Base-by-base conservation (phyloP, 108 stramenopile species). In the Pinguiococcus pyrenoidosus region DNA sequence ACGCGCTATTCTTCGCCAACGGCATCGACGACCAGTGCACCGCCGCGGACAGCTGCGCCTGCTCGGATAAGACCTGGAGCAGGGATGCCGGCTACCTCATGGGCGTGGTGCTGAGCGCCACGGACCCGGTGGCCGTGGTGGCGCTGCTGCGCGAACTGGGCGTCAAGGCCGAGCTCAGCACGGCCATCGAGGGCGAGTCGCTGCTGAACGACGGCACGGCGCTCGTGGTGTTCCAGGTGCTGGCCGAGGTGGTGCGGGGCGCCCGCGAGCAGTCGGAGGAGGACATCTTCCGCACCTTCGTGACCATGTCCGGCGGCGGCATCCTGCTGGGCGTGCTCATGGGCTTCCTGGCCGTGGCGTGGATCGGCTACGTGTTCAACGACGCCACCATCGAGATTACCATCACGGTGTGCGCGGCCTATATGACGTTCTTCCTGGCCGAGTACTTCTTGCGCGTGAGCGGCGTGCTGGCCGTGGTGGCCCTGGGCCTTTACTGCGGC, bases 61-160 rank as follows among this genome's bases (percentile, higher is more conserved):
- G 52, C 21, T 13, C 38, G 10, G 20, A 43, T 2, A 13, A 41
- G 12, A 29, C 30, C 5, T 62, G 60, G 62, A 37, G 26, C 9
- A 48, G 26, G 42, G 42, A 29, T 26, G 20, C 21, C 6, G 57
- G 68, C 39, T 52, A 83, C 62, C 70, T 81, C 0, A 72, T 87
- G 38, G 90, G 87, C 25, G 46, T 62, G 16, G 85, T 90, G 22
- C 59, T 88, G 27, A 50, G 77, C 9, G 85, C 84, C 3, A 92
- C 89, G 3, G 89, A 92, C 60, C 89, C 89, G 0, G 83, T 85
- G 0, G 82, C 84, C 13, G 84, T 92, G n/a, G 76, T 64, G 2
- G 44, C 62, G 20, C 55, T 64, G 10, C 38, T 64, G 13, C 23
- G 44, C 12, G 48, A 62, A 4, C 30, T 62, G 23, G 60, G 60